Evolutionary conservation across 169 alveolate species (phyloP).

Genomic region (Plasmodium knowlesi): DNA sequence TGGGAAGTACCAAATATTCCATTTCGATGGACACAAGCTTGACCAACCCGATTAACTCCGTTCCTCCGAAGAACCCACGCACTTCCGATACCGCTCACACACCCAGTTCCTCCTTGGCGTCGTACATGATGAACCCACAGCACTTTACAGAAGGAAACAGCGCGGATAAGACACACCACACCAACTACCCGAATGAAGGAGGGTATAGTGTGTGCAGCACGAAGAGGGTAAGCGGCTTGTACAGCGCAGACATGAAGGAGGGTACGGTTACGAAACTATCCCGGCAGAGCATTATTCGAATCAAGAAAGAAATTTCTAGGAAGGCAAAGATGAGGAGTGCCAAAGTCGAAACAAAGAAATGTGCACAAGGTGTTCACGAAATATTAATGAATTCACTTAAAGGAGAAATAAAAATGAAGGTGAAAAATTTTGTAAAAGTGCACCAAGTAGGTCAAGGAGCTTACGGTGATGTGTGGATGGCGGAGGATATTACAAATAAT

Average conservation of each 20-base stretch:
- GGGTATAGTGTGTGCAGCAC: not conserved
- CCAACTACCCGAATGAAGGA: not conserved
- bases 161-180: not conserved
- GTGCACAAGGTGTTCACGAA: conserved; percentile 1
- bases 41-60: not conserved
- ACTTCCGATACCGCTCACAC: not conserved
- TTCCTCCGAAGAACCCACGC: not conserved
- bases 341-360: not conserved
- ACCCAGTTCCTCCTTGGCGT: not conserved
- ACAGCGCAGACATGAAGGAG: not conserved
- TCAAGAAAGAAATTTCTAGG: not conserved
- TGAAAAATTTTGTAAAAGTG: conserved; percentile 85
- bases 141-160: not conserved
- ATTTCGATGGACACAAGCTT: not conserved
- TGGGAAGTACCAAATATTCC: not conserved
- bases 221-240: not conserved
- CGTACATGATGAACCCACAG: not conserved
- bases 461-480: conserved; percentile 93
- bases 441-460: conserved; percentile 94
- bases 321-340: not conserved
- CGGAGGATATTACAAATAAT: conserved; percentile 86
- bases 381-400: conserved; percentile 25
- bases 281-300: not conserved
- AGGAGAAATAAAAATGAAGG: conserved; percentile 50
- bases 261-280: too few species aligned